A percentile compares a stretch with the other conserved stretches of the same genome.
phyloP scores from a whole-genome alignment of 768 basidiomycete species.

The Russula sp. region DNA sequence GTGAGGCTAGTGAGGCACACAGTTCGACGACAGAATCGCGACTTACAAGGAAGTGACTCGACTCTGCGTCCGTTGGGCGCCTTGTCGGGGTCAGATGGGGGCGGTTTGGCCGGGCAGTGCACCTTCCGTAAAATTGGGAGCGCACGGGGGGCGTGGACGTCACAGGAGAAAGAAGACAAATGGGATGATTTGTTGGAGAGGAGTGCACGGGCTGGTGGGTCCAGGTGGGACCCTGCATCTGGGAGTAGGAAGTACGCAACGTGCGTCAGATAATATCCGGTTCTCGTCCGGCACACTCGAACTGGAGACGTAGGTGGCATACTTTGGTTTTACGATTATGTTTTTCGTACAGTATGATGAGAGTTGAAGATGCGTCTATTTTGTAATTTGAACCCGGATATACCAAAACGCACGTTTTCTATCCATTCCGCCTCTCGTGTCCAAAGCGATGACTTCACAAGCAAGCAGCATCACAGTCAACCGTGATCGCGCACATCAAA shows the following conservation, averaged over 20 bases:
- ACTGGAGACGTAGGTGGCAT: not conserved
- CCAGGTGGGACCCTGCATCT: slow-evolving; percentile 76
- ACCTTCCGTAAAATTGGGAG: slow-evolving; percentile 51
- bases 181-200: slow-evolving; percentile 68
- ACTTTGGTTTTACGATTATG: not conserved
- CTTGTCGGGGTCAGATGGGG: not conserved
- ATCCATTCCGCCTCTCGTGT: not conserved
- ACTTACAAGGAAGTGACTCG: slow-evolving; percentile 25
- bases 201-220: slow-evolving; percentile 71
- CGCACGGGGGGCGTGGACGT: slow-evolving; percentile 46
- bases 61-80: slow-evolving; percentile 19
- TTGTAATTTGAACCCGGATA: not conserved
- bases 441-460: too few species aligned
- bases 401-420: not conserved
- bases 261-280: slow-evolving; percentile 46
- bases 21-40: slow-evolving; percentile 26
- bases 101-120: slow-evolving; percentile 34
- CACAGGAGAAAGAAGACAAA: slow-evolving; percentile 66
- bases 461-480: too few species aligned
- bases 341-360: too few species aligned
- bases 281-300: slow-evolving; percentile 37
- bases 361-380: not conserved
- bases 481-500: too few species aligned
- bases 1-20: slow-evolving; percentile 25
- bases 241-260: slow-evolving; percentile 38